Percentiles rank a stretch among this genome's conserved stretches.
These are phyloP conservation scores for Cordyceps fumosorosea DNA, from an alignment of 2,329 filamentous ascomycete species.

Conservation along the genomic window DNA sequence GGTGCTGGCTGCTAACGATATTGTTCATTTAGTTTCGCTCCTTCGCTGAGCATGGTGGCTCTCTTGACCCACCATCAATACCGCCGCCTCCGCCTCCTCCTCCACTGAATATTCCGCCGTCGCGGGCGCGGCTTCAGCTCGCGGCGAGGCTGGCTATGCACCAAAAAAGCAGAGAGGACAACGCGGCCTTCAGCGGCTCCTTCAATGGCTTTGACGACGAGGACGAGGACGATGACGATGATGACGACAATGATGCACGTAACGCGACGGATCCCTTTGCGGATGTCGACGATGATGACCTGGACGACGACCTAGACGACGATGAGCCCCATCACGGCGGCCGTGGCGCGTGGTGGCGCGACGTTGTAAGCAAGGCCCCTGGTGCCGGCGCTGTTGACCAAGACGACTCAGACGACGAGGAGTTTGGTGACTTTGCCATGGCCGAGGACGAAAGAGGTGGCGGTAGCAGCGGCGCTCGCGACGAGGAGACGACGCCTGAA, in stretches of 20 bases:
- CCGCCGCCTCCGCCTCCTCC: slow-evolving; percentile 59
- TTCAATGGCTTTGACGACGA: slow-evolving; percentile 49
- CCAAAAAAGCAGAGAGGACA: slow-evolving; percentile 52
- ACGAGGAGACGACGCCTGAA: slow-evolving; percentile 21
- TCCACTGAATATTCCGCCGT: slow-evolving; percentile 79
- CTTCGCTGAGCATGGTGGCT: slow-evolving; percentile 44
- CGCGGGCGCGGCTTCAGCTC: slow-evolving; percentile 80
- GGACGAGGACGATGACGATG: slow-evolving; percentile 41
- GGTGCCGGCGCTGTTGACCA: slow-evolving; percentile 29
- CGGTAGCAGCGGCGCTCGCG: slow-evolving; percentile 19
- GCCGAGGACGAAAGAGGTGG: slow-evolving; percentile 40
- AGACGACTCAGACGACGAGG: slow-evolving; percentile 48
- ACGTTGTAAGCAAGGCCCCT: slow-evolving; percentile 30
- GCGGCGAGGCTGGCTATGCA: slow-evolving; percentile 78
- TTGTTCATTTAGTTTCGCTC: slow-evolving; percentile 47
- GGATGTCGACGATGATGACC: slow-evolving; percentile 42
- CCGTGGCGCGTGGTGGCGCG: slow-evolving; percentile 45
- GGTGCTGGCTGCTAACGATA: slow-evolving; percentile 2
- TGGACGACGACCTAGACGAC: slow-evolving; percentile 29
- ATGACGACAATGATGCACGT: slow-evolving; percentile 23
- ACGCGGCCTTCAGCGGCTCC: slow-evolving; percentile 35
- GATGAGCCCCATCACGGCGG: slow-evolving; percentile 23
- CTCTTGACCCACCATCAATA: slow-evolving; percentile 51
- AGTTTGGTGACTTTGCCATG: slow-evolving; percentile 64
- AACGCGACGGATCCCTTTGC: slow-evolving; percentile 39